These are phyloP conservation scores for Helenozyma baotianmanensis DNA, from an alignment of 805 yeast genomes.

Conservation along the genomic window DNA sequence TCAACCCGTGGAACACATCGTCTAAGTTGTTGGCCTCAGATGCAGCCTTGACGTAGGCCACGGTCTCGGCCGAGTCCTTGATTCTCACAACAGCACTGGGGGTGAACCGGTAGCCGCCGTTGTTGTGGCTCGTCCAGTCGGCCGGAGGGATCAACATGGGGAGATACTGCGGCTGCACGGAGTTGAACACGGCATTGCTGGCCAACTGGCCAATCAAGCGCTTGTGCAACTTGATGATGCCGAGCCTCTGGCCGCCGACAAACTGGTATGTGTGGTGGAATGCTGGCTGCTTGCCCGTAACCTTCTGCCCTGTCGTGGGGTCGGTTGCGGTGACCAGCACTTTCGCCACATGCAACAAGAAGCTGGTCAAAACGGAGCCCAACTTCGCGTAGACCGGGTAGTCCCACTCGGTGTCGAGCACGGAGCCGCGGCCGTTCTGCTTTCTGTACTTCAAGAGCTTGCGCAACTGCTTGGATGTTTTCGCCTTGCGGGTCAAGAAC, in stretches of 20 bases:
- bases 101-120: constrained; percentile 79
- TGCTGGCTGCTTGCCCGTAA: constrained; percentile 82
- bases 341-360: constrained; percentile 76
- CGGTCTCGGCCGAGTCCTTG: constrained; percentile 82
- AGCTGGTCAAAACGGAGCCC: constrained; percentile 74
- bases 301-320: constrained; percentile 65
- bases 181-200: constrained; percentile 56
- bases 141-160: constrained; percentile 94
- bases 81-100: constrained; percentile 66
- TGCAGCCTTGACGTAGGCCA: constrained; percentile 84
- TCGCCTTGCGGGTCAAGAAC: constrained; percentile 42
- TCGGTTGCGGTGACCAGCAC: constrained; percentile 76
- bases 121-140: constrained; percentile 77
- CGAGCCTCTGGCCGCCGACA: constrained; percentile 71
- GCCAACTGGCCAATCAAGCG: constrained; percentile 62
- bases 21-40: constrained; percentile 62
- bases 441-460: constrained; percentile 29
- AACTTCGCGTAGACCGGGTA: constrained; percentile 48
- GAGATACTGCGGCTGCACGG: constrained; percentile 77
- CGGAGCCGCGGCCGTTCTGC: neutral
- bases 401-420: constrained; percentile 20
- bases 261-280: constrained; percentile 85
- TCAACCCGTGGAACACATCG: constrained; percentile 62
- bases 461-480: constrained; percentile 38
- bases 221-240: constrained; percentile 74